phyloP scores from a whole-genome alignment of 2,329 filamentous ascomycete species.

The Anisogramma anomala region DNA sequence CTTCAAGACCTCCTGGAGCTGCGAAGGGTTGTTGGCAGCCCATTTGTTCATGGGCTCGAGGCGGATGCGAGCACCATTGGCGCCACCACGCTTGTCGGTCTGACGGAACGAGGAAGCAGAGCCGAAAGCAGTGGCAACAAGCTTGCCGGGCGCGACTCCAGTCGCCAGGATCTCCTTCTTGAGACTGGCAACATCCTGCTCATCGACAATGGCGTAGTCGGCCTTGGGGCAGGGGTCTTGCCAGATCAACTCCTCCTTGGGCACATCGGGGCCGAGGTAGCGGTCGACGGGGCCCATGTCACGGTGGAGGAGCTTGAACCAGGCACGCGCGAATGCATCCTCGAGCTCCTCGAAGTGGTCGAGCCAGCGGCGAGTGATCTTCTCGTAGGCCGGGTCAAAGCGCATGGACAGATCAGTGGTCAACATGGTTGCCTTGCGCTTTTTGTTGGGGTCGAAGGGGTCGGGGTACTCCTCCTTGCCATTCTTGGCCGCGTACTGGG shows the following conservation, averaged over 20 bases:
- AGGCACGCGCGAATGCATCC: conserved; percentile 60
- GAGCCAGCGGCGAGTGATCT: conserved; percentile 61
- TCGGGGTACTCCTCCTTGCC: conserved; percentile 57
- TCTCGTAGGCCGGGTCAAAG: conserved; percentile 60
- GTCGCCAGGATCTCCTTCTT: conserved; percentile 54
- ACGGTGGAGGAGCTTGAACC: conserved; percentile 73
- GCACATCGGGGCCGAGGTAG: conserved; percentile 61
- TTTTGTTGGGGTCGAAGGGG: conserved; percentile 57
- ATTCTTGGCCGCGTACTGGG: conserved; percentile 67
- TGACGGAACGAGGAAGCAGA: conserved; percentile 58
- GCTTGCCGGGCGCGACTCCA: conserved; percentile 43
- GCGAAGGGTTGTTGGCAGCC: conserved; percentile 57
- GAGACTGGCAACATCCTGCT: conserved; percentile 44
- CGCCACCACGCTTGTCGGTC: conserved; percentile 66
- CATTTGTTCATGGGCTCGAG: conserved; percentile 58
- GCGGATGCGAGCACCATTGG: conserved; percentile 64
- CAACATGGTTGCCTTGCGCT: conserved; percentile 65
- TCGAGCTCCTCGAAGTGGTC: conserved; percentile 57
- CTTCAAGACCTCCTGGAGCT: conserved; percentile 46
- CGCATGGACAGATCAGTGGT: conserved; percentile 64
- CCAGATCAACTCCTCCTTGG: conserved; percentile 53
- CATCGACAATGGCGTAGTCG: conserved; percentile 43
- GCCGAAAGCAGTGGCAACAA: conserved; percentile 55
- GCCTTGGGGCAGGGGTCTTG: conserved; percentile 55
- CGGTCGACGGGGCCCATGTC: conserved; percentile 58